Base-by-base conservation (phyloP, 2,329 filamentous ascomycete species). In the Fusarium beomiforme region DNA sequence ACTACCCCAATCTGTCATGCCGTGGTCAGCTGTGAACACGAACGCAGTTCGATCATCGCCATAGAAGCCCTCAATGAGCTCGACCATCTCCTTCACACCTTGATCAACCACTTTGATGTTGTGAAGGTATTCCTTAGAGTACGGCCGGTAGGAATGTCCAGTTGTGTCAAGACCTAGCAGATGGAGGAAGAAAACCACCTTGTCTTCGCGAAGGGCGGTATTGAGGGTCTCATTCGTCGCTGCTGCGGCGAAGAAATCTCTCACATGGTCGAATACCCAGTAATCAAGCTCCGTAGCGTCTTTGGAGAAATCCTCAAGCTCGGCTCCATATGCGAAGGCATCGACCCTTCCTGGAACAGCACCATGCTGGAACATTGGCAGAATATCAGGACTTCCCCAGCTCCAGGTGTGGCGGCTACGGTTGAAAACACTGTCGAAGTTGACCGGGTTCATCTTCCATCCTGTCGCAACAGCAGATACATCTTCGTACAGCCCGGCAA, bases 1-100 rank as follows among this genome's bases (percentile, higher is more conserved):
- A 75, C 95, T 98, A n/a, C 97, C 96, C 91, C 93, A 98, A 81
- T 99, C 96, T 78, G 94, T 98, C 96, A 99, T 99, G 21, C 96
- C 96, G 80, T 99, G 96, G 78, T 99, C 96, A 11, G 96, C 96
- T 2, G 97, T 99, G 79, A 99, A 99, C 19, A 99, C 89, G 79
- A 95, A 99, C 0, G 97, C 94, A 0, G 96, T 98, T 80, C 96
- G 91, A 59, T 89, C 92, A 74, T 94, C 91, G 8, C 83, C 86
- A 76, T 98, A 99, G 79, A 98, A 99, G 16, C 92, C 88, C 37
- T 97, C 90, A 53, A 98, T 91, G 58, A 97, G 79, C 70, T 92
- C 87, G 0, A 92, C 91, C 53, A 97, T 92, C 81, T 97, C 92
- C 80, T 92, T 86, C 3, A 99, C 92, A 5, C 96, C 96, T 75